Conservation (phyloP, 192 early-diverging fungal species). For the Phycomyces nitens region DNA sequence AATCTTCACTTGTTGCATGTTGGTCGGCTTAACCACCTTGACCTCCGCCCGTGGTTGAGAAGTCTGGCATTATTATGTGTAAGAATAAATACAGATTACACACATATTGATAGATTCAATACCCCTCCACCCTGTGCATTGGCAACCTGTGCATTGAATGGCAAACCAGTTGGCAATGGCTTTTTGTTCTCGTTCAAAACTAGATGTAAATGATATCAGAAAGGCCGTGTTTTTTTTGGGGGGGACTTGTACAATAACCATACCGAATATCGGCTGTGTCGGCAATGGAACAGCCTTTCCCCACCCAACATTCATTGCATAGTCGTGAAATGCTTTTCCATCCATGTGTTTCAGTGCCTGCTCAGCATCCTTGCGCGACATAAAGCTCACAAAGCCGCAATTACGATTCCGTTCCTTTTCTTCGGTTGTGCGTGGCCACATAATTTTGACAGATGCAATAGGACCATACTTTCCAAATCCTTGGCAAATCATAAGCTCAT, state of each 20-base stretch:
- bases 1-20: constrained; percentile 47
- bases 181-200: constrained; percentile 34
- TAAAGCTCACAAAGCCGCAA: constrained; percentile 89
- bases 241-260: neutral
- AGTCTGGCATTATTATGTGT: constrained; percentile 6
- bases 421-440: constrained; percentile 91
- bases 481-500: constrained; percentile 54
- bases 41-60: constrained; percentile 60
- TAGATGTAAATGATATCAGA: neutral
- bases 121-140: constrained; percentile 15
- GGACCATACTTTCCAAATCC: constrained; percentile 81
- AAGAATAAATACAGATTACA: neutral
- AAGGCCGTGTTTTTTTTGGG: neutral
- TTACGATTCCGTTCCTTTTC: constrained; percentile 76
- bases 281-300: constrained; percentile 79
- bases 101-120: neutral
- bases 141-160: constrained; percentile 61
- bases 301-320: constrained; percentile 74
- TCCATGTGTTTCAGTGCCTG: constrained; percentile 72
- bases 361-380: constrained; percentile 69
- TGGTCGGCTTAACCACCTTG: constrained; percentile 56
- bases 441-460: constrained; percentile 89
- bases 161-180: constrained; percentile 41
- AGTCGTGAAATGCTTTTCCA: constrained; percentile 57
- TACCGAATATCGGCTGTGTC: constrained; percentile 68